Percentiles rank a stretch among this genome's conserved stretches.
Conservation (phyloP, 805 yeast genomes). For the Starmerella khaoyaiensis region DNA sequence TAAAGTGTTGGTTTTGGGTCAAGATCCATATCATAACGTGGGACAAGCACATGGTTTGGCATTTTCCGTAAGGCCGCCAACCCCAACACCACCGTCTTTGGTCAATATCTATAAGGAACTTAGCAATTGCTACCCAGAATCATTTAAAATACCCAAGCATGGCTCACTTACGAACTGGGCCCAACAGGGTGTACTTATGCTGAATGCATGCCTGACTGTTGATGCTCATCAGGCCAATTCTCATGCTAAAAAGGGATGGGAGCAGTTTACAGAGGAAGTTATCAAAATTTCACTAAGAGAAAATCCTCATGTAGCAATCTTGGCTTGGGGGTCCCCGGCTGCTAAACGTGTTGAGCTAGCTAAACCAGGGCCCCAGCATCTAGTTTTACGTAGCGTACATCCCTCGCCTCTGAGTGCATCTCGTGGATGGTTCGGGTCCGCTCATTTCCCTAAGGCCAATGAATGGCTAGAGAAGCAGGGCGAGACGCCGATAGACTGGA, state of each 20-base stretch:
- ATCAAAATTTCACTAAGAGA: conserved; percentile 38
- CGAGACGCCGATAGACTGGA: conserved; percentile 56
- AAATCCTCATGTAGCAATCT: conserved; percentile 39
- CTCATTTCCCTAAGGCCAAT: conserved; percentile 64
- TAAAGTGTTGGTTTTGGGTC: conserved; percentile 76
- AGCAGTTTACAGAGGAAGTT: conserved; percentile 64
- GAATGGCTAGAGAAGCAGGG: conserved; percentile 50
- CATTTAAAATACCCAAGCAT: conserved; percentile 46
- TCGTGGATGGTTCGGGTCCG: conserved; percentile 67
- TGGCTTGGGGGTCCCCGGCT: conserved; percentile 79
- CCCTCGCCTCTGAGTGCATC: conserved; percentile 92
- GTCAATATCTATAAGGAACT: conserved; percentile 76
- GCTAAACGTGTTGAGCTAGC: conserved; percentile 42
- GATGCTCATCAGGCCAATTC: conserved; percentile 89
- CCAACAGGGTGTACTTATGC: conserved; percentile 66
- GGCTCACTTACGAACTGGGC: conserved; percentile 81
- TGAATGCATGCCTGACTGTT: conserved; percentile 83
- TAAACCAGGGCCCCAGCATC: conserved; percentile 25
- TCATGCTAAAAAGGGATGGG: conserved; percentile 89
- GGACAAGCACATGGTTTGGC: conserved; percentile 97
- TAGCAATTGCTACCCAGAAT: conserved; percentile 48
- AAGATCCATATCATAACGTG: conserved; percentile 88
- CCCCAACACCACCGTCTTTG: conserved; percentile 78
- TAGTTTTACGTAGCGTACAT: conserved; percentile 65
- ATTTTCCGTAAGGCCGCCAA: conserved; percentile 76